phyloP scores from a whole-genome alignment of 768 basidiomycete genomes.

The Hericium rajendrae region DNA sequence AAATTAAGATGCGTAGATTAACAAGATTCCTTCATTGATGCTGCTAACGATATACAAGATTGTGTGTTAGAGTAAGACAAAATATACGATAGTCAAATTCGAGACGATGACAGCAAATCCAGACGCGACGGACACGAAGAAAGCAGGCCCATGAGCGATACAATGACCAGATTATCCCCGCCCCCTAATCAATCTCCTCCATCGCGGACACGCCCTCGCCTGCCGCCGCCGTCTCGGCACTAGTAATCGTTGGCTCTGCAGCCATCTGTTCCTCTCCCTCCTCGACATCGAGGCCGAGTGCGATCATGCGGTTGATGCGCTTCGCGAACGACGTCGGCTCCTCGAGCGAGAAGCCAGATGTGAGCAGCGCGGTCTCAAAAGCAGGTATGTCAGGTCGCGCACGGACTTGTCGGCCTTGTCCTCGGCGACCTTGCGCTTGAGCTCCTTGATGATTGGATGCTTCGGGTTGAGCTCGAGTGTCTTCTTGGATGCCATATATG shows the following conservation, averaged over 20 bases:
- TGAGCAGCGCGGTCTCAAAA: constrained; percentile 97
- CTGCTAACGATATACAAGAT: no score
- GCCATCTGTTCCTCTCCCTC: constrained; percentile 45
- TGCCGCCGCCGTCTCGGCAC: constrained; percentile 44
- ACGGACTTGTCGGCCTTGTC: constrained; percentile 99
- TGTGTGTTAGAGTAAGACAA: no score
- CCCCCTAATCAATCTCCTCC: constrained; percentile 91
- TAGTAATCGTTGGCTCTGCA: constrained; percentile 32
- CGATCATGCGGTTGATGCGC: constrained; percentile 97
- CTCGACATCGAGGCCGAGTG: constrained; percentile 74
- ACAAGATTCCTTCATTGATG: no score
- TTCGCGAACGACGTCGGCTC: constrained; percentile 91
- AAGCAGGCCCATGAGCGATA: no score
- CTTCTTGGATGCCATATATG: constrained; percentile 99
- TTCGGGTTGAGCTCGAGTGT: constrained; percentile 91
- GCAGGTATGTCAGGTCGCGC: constrained; percentile 87
- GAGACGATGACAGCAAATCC: no score
- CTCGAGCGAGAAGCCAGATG: constrained; percentile 92
- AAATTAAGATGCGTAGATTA: no score
- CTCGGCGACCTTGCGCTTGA: constrained; percentile 90
- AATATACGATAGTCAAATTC: no score
- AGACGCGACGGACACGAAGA: no score
- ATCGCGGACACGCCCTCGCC: constrained; percentile 70
- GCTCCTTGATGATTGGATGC: constrained; percentile 92
- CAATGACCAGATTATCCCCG: not conserved